These are phyloP conservation scores for Kickxella alabastrina DNA, from an alignment of 192 early-diverging fungal species.

Conservation along the genomic window DNA sequence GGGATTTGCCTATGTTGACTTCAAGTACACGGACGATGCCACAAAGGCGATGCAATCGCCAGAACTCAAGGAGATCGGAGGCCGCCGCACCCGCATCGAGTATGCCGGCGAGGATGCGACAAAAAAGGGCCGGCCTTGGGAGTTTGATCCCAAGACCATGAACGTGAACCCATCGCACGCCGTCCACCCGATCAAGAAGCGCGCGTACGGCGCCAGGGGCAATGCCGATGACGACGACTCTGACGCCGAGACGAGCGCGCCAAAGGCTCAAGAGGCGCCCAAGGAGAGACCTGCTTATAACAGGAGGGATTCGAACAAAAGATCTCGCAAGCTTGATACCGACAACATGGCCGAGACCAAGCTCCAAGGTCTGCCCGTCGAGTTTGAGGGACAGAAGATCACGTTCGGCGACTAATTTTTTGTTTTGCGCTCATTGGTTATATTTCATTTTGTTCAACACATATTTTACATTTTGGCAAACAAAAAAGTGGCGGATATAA, in stretches of 20 bases:
- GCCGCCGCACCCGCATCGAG: constrained; percentile 60
- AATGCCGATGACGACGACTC: constrained; percentile 18
- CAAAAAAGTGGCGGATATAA: too few relatives aligned
- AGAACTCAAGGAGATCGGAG: constrained; percentile 54
- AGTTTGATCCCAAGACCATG: constrained; percentile 46
- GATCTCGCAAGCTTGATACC: constrained; percentile 31
- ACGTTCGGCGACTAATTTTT: constrained; percentile 54
- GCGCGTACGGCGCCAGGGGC: constrained; percentile 10
- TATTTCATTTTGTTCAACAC: background rate
- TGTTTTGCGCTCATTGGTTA: background rate
- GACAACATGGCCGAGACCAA: constrained; percentile 52
- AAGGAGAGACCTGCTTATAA: constrained; percentile 6
- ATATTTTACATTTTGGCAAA: too few relatives aligned
- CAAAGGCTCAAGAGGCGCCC: constrained; percentile 10
- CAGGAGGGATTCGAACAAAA: constrained; percentile 1
- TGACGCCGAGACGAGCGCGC: constrained; percentile 25
- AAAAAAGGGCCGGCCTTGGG: constrained; percentile 61
- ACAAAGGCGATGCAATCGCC: constrained; percentile 59
- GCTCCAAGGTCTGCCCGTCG: constrained; percentile 47
- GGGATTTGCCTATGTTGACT: constrained; percentile 74
- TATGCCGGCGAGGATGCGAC: constrained; percentile 67
- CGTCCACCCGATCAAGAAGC: background rate
- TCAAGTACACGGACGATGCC: constrained; percentile 57
- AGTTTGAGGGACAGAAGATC: constrained; percentile 67
- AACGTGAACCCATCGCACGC: constrained; percentile 2